Percentiles rank a stretch among this genome's conserved stretches.
phyloP scores from a whole-genome alignment of 345 rosid species.

The Sisymbrium altissimum region DNA sequence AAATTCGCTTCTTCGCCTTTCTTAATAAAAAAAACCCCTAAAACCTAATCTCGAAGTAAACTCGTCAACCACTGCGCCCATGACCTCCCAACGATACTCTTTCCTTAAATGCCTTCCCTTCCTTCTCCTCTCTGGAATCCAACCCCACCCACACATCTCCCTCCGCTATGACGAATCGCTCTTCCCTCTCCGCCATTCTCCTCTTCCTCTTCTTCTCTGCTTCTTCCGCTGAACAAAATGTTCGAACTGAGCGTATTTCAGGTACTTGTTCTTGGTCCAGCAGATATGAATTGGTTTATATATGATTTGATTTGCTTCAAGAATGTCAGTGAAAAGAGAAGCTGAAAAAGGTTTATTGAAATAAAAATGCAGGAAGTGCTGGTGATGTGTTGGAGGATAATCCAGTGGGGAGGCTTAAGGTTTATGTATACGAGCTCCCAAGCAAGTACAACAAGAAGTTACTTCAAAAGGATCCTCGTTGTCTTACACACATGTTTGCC shows the following conservation, averaged over 20 bases:
- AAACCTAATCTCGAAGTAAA: constrained; percentile 56
- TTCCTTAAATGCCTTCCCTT: constrained; percentile 39
- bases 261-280: constrained; percentile 33
- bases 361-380: constrained; percentile 64
- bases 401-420: constrained; percentile 92
- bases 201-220: constrained; percentile 24
- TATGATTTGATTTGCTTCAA: background rate
- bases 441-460: constrained; percentile 90
- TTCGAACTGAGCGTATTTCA: constrained; percentile 71
- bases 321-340: background rate
- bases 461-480: constrained; percentile 92
- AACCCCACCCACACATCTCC: constrained; percentile 29
- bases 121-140: constrained; percentile 15
- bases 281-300: background rate
- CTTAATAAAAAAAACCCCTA: constrained; percentile 20
- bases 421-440: constrained; percentile 85
- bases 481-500: constrained; percentile 95
- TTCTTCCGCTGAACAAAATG: constrained; percentile 39
- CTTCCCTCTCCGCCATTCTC: constrained; percentile 38
- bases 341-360: background rate
- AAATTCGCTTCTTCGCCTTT: constrained; percentile 26
- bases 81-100: constrained; percentile 66
- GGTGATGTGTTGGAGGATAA: constrained; percentile 95
- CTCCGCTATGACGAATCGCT: constrained; percentile 36
- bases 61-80: constrained; percentile 62